A percentile compares a stretch with the other conserved stretches of the same genome.
Evolutionary conservation across 1,139 yeast species (phyloP).

Genomic region (Pichia sp.): DNA sequence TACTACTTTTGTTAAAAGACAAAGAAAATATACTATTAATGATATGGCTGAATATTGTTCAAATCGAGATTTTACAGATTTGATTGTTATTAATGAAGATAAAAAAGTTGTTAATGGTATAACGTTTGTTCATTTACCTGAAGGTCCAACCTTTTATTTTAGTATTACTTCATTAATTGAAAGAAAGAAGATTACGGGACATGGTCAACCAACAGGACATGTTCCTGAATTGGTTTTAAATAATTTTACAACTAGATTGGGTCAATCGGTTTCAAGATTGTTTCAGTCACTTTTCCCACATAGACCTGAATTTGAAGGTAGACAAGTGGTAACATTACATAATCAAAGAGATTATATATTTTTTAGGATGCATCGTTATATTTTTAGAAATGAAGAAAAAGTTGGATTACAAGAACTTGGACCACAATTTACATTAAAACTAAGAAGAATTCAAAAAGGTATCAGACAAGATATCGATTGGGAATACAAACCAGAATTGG

Average conservation of each 20-base stretch:
- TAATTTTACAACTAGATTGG: conserved; percentile 86
- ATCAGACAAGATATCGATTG: conserved; percentile 87
- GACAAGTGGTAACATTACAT: conserved; percentile 92
- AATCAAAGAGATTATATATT: conserved; percentile 94
- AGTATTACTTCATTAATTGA: conserved; percentile 74
- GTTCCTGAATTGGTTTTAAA: conserved; percentile 87
- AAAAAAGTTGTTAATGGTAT: conserved; percentile 87
- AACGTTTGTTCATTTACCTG: conserved; percentile 88
- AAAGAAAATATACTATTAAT: conserved; percentile 72
- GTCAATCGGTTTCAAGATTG: conserved; percentile 84
- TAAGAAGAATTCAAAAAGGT: conserved; percentile 87
- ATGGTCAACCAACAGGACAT: conserved; percentile 85
- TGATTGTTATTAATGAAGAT: conserved; percentile 87
- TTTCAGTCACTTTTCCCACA: conserved; percentile 92
- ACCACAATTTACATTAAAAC: conserved; percentile 87
- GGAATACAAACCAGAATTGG: conserved; percentile 97
- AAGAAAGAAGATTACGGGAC: conserved; percentile 74
- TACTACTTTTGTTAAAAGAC: conserved; percentile 79
- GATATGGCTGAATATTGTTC: conserved; percentile 81
- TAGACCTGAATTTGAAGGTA: conserved; percentile 86
- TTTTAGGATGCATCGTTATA: conserved; percentile 89
- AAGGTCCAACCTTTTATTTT: conserved; percentile 91
- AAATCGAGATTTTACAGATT: conserved; percentile 79
- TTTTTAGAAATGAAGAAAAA: conserved; percentile 80
- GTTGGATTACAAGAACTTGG: conserved; percentile 96